These are phyloP conservation scores for Umbellularia californica DNA, from an alignment of 164 flowering plant genomes.

Conservation along the genomic window DNA sequence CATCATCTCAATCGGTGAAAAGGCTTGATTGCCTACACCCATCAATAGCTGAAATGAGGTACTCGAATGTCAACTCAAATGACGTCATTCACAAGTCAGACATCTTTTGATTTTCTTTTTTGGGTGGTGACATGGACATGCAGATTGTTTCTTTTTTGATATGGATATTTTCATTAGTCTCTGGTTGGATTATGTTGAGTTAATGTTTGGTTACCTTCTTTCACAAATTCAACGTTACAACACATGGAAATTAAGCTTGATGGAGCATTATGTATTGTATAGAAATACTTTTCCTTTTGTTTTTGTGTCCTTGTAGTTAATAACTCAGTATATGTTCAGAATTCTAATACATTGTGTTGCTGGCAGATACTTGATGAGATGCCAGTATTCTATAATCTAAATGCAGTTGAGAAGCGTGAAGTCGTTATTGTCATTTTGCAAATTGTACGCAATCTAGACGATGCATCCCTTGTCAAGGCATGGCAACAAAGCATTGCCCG, in stretches of 20 bases:
- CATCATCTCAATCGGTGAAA: too few species aligned
- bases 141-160: neutral
- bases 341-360: constrained; percentile 4
- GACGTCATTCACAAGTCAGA: too few species aligned
- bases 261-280: neutral
- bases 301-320: neutral
- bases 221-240: too few species aligned
- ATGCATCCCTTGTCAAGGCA: constrained; percentile 85
- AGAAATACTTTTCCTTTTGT: neutral
- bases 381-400: constrained; percentile 97
- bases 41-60: too few species aligned
- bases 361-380: constrained; percentile 97
- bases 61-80: too few species aligned
- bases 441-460: constrained; percentile 91
- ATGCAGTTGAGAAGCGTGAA: constrained; percentile 88
- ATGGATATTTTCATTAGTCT: too few species aligned
- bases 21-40: too few species aligned
- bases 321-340: neutral
- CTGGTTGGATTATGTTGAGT: too few species aligned
- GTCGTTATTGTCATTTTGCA: constrained; percentile 78
- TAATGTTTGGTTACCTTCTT: too few species aligned
- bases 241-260: neutral
- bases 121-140: neutral
- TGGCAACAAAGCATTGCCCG: constrained; percentile 99
- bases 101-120: neutral